Percentiles rank a stretch among this genome's conserved stretches.
Conservation (phyloP, 805 yeast species). For the Phaffomyces antillensis region DNA sequence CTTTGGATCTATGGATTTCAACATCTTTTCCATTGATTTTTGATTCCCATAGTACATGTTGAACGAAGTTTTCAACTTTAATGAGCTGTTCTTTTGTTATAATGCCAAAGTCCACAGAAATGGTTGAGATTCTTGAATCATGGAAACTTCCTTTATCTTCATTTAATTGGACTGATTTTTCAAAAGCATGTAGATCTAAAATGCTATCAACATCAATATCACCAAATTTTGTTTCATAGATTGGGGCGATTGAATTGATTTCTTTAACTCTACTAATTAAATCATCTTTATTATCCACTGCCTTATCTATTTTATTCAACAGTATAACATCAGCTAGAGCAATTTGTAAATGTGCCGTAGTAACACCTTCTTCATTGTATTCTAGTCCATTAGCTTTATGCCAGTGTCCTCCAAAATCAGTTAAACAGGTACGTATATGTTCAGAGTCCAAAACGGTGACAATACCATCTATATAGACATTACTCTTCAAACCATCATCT, state of each 20-base stretch:
- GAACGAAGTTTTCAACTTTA: conserved; percentile 56
- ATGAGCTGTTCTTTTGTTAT: conserved; percentile 30
- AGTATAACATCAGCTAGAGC: conserved; percentile 83
- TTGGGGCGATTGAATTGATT: conserved; percentile 66
- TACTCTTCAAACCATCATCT: conserved; percentile 80
- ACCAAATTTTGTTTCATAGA: conserved; percentile 66
- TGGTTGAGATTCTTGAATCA: conserved; percentile 48
- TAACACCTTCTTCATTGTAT: conserved; percentile 38
- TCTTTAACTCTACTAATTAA: conserved; percentile 35
- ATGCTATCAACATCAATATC: conserved; percentile 59
- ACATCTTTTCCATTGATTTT: conserved; percentile 34
- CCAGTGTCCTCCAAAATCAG: conserved; percentile 70
- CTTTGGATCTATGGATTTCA: conserved; percentile 82
- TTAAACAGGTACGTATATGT: conserved; percentile 57
- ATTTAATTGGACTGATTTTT: conserved; percentile 26
- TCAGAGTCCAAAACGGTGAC: conserved; percentile 78
- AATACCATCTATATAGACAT: conserved; percentile 86
- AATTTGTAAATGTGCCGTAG: conserved; percentile 85
- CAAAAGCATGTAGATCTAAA: conserved; percentile 77
- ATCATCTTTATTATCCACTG: conserved; percentile 25
- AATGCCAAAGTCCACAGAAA: conserved; percentile 39
- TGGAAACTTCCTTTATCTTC: conserved; percentile 30
- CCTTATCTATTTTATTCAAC: conserved; percentile 68
- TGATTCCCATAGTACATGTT: conserved; percentile 69
- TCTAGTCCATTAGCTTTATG: conserved; percentile 40